A percentile compares a stretch with the other conserved stretches of the same genome.
Conservation (phyloP, 768 basidiomycete genomes). For the Pisolithus albus region DNA sequence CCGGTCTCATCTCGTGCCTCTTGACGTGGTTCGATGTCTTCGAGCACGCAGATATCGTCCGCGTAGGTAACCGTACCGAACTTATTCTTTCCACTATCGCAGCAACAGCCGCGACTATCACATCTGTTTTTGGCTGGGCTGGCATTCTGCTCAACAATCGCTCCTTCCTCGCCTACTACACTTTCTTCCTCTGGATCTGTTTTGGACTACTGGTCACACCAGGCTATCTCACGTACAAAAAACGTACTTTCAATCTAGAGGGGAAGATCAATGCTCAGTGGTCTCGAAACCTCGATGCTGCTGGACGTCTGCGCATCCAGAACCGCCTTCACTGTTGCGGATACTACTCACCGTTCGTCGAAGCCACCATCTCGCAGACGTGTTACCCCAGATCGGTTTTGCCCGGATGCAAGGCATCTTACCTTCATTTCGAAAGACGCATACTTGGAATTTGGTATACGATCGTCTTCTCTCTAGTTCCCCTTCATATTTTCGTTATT, state of each 20-base stretch:
- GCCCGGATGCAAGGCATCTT: conserved; percentile 67
- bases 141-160: conserved; percentile 83
- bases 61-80: conserved; percentile 61
- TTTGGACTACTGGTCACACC: conserved; percentile 67
- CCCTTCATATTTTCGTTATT: conserved; percentile 62
- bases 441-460: conserved; percentile 63
- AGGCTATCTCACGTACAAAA: conserved; percentile 75
- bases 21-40: conserved; percentile 76
- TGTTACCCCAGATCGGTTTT: conserved; percentile 69
- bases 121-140: conserved; percentile 68
- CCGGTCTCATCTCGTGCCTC: conserved; percentile 57
- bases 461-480: conserved; percentile 57
- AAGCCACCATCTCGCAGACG: conserved; percentile 66
- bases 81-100: conserved; percentile 68
- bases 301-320: conserved; percentile 64
- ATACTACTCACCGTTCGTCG: conserved; percentile 73
- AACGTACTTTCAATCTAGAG: conserved; percentile 69
- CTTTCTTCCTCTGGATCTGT: conserved; percentile 64
- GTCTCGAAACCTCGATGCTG: conserved; percentile 53
- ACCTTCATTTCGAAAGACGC: conserved; percentile 48
- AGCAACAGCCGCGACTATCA: conserved; percentile 50
- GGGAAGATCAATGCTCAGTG: conserved; percentile 77
- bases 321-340: conserved; percentile 72
- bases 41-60: conserved; percentile 60
- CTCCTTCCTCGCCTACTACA: conserved; percentile 70